Percentiles rank a stretch among this genome's conserved stretches.
Evolutionary conservation across 1,139 yeast species (phyloP).

Genomic region (Debaryomyces fabryi): DNA sequence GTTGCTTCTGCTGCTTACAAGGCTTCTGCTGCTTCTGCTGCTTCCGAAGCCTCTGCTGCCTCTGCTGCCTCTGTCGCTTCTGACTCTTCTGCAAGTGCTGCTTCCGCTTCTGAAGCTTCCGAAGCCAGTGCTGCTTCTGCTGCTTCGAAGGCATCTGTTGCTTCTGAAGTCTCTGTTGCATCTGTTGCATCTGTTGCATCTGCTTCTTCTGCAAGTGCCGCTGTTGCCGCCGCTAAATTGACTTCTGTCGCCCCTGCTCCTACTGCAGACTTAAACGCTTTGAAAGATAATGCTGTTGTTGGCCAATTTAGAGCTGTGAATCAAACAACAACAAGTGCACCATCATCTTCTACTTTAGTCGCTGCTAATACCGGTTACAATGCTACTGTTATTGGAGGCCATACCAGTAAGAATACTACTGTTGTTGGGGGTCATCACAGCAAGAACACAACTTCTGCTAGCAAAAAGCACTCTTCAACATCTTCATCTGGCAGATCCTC

Average conservation of each 20-base stretch:
- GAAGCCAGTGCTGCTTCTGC: background rate
- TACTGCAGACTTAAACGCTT: background rate
- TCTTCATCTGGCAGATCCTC: background rate
- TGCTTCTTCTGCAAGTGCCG: background rate
- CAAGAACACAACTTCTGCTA: background rate
- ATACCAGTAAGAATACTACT: background rate
- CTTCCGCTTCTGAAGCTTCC: background rate
- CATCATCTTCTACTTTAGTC: background rate
- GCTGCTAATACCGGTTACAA: constrained; percentile 2
- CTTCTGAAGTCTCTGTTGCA: background rate
- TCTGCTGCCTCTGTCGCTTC: background rate
- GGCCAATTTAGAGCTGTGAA: background rate
- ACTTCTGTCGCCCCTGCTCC: background rate
- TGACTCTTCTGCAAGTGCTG: background rate
- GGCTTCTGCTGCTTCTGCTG: background rate
- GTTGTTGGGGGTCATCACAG: background rate
- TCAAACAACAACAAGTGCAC: background rate
- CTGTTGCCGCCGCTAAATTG: background rate
- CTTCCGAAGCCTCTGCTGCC: background rate
- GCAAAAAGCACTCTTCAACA: background rate
- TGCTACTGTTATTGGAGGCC: background rate
- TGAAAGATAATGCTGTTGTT: background rate
- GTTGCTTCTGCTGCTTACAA: background rate
- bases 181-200: background rate
- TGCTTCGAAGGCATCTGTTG: background rate